Evolutionary conservation across 352 stramenopile species (phyloP), one percentile per base, ranked within the genome.

Genomic region (Globisporangium abappressorium): DNA sequence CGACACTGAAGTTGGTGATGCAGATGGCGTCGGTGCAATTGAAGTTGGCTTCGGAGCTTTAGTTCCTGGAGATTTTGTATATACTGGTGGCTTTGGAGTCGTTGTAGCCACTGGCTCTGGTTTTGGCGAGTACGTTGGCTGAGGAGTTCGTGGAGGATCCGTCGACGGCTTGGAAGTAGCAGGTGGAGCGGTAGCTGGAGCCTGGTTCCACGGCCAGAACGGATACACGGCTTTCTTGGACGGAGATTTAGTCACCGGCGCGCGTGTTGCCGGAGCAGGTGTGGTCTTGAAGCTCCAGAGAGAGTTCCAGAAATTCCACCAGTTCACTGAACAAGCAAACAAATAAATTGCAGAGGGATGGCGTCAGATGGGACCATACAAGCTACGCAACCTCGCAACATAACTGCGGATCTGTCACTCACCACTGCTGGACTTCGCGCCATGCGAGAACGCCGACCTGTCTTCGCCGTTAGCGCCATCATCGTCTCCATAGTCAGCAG

Each of bases 261-360:
- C 47, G 47, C 47, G 47, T 12, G 47, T 56, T 28, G 30, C 28
- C 9, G 33, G 56, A 26, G 56, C 56, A 49, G 9, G 5, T 11
- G n/a, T 33, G 56, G 33, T 3, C 33, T 46, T 62, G 56, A 62
- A 46, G 9, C 11, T 62, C 56, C 34, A 46, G 12, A 62, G 5
- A 18, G n/a, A 20, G n/a, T 56, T 15, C 49, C 56, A 62, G n/a
- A 62, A 62, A 6, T 5, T 62, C 56, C 56, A 49, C 56, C 56
- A 62, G 33, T 49, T 33, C n/a, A 33, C 56, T 62, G n/a, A 62
- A n/a, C 15, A 49, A 15, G 7, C 53, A 58, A 30, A 14, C 41
- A 24, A n/a, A 14, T 9, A 62, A 12, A 33, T 12, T 8, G 9
- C 3, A 46, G 9, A 6, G n/a, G 0, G 11, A 28, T 3, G 22